Evolutionary conservation across 2,329 filamentous ascomycete genomes (phyloP).

Genomic region (Xylaria sp.): DNA sequence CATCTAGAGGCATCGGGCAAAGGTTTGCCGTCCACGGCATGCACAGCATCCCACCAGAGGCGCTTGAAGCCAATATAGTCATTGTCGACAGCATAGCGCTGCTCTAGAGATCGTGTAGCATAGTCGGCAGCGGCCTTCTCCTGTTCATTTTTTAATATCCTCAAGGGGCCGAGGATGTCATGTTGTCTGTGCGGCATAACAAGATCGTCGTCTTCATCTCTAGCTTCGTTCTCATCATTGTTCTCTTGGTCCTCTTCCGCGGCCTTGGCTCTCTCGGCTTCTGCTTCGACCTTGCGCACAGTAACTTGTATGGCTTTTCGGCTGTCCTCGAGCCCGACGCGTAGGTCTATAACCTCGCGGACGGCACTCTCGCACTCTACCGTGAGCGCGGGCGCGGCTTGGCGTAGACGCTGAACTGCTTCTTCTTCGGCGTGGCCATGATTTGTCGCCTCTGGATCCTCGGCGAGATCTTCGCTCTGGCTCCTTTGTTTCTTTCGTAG

Average conservation of each 20-base stretch:
- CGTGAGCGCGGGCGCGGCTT: slow-evolving; percentile 57
- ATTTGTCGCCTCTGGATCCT: slow-evolving; percentile 51
- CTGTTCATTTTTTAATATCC: slow-evolving; percentile 53
- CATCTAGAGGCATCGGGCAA: slow-evolving; percentile 65
- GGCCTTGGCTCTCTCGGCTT: slow-evolving; percentile 37
- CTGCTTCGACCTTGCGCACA: slow-evolving; percentile 49
- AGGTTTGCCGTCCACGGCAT: slow-evolving; percentile 61
- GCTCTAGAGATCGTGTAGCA: slow-evolving; percentile 53
- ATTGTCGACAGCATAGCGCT: slow-evolving; percentile 67
- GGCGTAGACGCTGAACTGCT: slow-evolving; percentile 55
- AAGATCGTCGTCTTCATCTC: slow-evolving; percentile 46
- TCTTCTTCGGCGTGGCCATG: slow-evolving; percentile 53
- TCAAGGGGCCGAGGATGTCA: slow-evolving; percentile 47
- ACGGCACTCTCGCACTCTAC: slow-evolving; percentile 59
- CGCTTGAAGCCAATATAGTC: slow-evolving; percentile 70
- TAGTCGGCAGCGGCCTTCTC: slow-evolving; percentile 58
- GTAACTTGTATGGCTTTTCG: slow-evolving; percentile 54
- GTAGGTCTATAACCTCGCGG: slow-evolving; percentile 62
- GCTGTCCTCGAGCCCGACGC: slow-evolving; percentile 62
- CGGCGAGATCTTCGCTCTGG: slow-evolving; percentile 44
- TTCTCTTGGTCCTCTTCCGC: slow-evolving; percentile 35
- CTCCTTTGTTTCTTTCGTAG: slow-evolving; percentile 45
- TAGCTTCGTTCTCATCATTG: slow-evolving; percentile 19
- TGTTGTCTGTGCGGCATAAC: slow-evolving; percentile 46
- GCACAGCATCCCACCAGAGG: slow-evolving; percentile 65